Base-by-base conservation (phyloP, 306 rosid genomes). In the Lathyrus oleraceus region DNA sequence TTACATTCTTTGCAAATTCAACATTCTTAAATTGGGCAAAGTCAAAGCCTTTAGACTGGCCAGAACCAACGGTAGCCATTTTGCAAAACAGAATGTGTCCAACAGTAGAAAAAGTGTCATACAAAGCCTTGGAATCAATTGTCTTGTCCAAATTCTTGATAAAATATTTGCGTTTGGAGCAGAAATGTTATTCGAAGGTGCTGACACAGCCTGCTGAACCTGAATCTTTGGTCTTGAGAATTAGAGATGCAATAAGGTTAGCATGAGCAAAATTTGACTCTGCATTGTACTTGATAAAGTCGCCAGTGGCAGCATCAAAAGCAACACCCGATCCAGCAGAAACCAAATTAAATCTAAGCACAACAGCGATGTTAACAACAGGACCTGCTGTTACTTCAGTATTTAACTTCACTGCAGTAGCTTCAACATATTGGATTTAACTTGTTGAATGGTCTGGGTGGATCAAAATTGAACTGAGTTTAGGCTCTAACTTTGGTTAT, bases 341-440 rank as follows among this genome's bases (percentile, higher is more conserved):
- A 2, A 90, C 66, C 60, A 25, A 3, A 51, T 74, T 79, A 72
- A 87, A 90, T 62, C 98, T 97, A 63, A 93, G 67, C 79, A 88
- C 97, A 44, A 94, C 91, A 70, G 98, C 85, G 79, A 93, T 87
- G 85, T 90, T 87, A 71, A 93, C 86, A 75, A 82, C 52, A 5
- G 98, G 98, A 59, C 81, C 88, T 20, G 98, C 96, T 64, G 94
- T 87, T 90, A 93, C 85, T 32, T 92, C 96, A 83, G 88, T 78
- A 78, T n/a, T n/a, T n/a, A n/a, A n/a, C n/a, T n/a, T n/a, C n/a
- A n/a, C n/a, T n/a, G n/a, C n/a, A n/a, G n/a, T n/a, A n/a, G n/a
- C n/a, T n/a, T n/a, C n/a, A n/a, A n/a, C n/a, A n/a, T n/a, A n/a
- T n/a, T n/a, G n/a, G n/a, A n/a, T n/a, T n/a, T n/a, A n/a, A n/a